Percentiles rank a stretch among this genome's conserved stretches.
phyloP scores from a whole-genome alignment of 2,329 filamentous ascomycete species.

The Neophaeococcomyces mojaviensis region DNA sequence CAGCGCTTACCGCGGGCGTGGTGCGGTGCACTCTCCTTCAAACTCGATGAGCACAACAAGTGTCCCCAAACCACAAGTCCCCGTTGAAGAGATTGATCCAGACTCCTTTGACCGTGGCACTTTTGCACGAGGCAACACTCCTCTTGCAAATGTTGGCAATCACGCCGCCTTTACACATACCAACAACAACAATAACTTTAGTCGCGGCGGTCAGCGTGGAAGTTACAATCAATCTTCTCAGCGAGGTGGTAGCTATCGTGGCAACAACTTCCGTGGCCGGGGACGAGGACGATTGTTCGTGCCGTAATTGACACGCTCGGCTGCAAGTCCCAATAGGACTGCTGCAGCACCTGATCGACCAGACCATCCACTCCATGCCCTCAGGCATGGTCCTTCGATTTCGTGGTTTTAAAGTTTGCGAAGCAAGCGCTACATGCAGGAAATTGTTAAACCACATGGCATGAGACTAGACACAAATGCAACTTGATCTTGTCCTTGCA shows the following conservation, averaged over 20 bases:
- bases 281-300: conserved; percentile 24
- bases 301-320: conserved; percentile 12
- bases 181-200: conserved; percentile 9
- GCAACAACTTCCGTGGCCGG: conserved; percentile 12
- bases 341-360: too few relatives aligned
- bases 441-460: too few relatives aligned
- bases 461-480: too few relatives aligned
- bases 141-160: conserved; percentile 19
- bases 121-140: conserved; percentile 22
- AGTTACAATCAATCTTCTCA: conserved; percentile 13
- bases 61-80: conserved; percentile 30
- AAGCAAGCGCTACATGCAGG: too few relatives aligned
- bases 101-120: conserved; percentile 39
- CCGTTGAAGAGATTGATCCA: conserved; percentile 41
- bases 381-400: too few relatives aligned
- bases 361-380: too few relatives aligned
- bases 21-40: conserved; percentile 15
- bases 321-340: too few relatives aligned
- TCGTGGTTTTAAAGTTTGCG: too few relatives aligned
- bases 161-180: conserved; percentile 8
- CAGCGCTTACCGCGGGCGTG: conserved; percentile 14
- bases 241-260: conserved; percentile 18
- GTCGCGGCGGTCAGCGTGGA: conserved; percentile 9
- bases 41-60: conserved; percentile 8
- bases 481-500: too few relatives aligned